Evolutionary conservation across 2,329 filamentous ascomycete genomes (phyloP).

Genomic region (Trichophyton rubrum): DNA sequence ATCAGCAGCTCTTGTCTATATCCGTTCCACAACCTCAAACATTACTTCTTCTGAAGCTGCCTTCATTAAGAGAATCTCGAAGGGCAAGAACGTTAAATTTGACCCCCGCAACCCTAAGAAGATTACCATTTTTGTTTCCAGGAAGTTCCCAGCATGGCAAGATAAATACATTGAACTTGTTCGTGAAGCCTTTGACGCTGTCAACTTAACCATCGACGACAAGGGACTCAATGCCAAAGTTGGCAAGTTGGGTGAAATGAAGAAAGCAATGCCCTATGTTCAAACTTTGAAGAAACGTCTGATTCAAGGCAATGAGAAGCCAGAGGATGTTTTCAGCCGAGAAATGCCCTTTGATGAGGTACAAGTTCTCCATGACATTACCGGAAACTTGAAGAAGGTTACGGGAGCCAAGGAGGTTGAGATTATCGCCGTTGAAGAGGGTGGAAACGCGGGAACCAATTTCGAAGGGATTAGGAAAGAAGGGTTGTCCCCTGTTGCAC

Average conservation of each 20-base stretch:
- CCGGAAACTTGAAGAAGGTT: constrained; percentile 63
- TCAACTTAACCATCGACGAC: constrained; percentile 56
- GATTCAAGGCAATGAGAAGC: constrained; percentile 51
- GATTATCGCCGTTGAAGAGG: constrained; percentile 55
- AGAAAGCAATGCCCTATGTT: constrained; percentile 97
- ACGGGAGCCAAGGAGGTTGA: constrained; percentile 59
- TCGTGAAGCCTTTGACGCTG: constrained; percentile 53
- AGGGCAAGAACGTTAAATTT: constrained; percentile 75
- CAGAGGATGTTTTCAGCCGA: constrained; percentile 61
- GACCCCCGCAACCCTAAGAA: constrained; percentile 89
- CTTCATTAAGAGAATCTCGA: constrained; percentile 70
- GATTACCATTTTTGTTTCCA: constrained; percentile 71
- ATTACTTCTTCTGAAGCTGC: constrained; percentile 74
- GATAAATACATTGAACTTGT: constrained; percentile 76
- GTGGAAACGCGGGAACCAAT: constrained; percentile 38
- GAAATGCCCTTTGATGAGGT: constrained; percentile 81
- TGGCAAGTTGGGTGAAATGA: constrained; percentile 67
- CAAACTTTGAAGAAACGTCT: constrained; percentile 77
- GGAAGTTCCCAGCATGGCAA: constrained; percentile 80
- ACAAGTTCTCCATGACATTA: constrained; percentile 62
- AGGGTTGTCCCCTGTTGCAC: constrained; percentile 49
- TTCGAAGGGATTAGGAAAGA: constrained; percentile 35
- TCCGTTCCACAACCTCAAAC: constrained; percentile 58
- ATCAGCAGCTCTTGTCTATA: constrained; percentile 70
- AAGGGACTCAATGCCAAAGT: constrained; percentile 69